Conservation (phyloP, 1,284 basidiomycete species). For the Tremellales sp. region DNA sequence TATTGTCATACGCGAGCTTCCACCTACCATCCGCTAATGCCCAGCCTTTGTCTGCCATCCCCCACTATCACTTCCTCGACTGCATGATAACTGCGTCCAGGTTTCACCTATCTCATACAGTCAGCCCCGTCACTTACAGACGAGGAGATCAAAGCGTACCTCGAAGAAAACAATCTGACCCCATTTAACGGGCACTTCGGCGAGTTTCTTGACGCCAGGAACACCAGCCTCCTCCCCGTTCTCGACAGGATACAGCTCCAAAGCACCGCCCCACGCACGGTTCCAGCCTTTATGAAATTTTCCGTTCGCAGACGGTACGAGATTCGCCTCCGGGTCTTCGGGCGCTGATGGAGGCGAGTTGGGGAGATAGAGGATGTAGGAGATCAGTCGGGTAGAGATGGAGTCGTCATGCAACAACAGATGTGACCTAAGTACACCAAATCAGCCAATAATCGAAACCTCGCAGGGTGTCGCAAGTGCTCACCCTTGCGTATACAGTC, state of each 20-base stretch:
- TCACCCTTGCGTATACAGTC: conserved; percentile 75
- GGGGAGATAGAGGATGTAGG: conserved; percentile 97
- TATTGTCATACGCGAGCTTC: no score
- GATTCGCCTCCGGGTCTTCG: conserved; percentile 10
- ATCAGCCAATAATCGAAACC: conserved; percentile 2
- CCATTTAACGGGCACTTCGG: conserved; percentile 61
- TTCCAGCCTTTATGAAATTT: conserved; percentile 57
- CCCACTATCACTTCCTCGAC: conserved; percentile 93
- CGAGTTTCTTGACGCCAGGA: conserved; percentile 37
- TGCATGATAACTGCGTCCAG: conserved; percentile 86
- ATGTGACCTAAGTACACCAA: conserved; percentile 60
- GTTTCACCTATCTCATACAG: conserved; percentile 56
- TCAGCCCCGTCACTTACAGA: conserved; percentile 41
- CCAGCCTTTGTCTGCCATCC: conserved; percentile 69
- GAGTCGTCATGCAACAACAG: conserved; percentile 97
- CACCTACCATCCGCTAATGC: conserved; percentile 84
- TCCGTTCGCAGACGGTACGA: conserved; percentile 32
- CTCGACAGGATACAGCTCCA: conserved; percentile 82
- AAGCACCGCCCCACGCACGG: conserved; percentile 83
- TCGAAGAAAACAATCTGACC: conserved; percentile 97
- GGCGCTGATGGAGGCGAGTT: conserved; percentile 63
- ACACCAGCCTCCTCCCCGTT: conserved; percentile 46
- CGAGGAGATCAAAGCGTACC: conserved; percentile 20
- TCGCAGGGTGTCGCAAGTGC: conserved; percentile 7
- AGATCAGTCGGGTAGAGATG: conserved; percentile 89